Evolutionary conservation across 306 rosid species (phyloP), one percentile per base, ranked within the genome.

Genomic region (Begonia loranthoides): DNA sequence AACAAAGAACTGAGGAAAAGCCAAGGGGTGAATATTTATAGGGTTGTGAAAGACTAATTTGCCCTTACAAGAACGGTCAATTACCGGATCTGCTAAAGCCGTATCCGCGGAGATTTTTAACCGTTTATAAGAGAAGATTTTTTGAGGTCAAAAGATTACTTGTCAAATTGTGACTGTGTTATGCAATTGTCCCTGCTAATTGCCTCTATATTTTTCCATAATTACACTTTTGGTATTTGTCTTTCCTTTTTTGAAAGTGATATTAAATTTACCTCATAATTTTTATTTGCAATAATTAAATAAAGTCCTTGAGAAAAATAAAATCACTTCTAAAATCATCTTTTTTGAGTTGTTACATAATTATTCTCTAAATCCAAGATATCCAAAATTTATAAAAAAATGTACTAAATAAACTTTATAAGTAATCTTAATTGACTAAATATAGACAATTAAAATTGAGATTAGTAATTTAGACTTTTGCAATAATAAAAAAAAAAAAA

Each of bases 21-120:
- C 69, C 81, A 69, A 68, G 62, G 64, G 69, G 55, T 53, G 60
- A 55, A 53, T 73, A 68, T 71, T 75, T 86, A 85, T 84, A 73
- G 9, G 44, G n/a, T 0, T 0, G 0, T 33, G 51, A 71, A 71
- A 12, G 78, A 85, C 92, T 0, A 33, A 40, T 41, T 22, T 73
- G 9, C 54, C 70, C 75, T 44, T 44, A n/a, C 7, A 9, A 40
- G 15, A 50, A 56, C 7, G 15, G 49, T 3, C 3, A 22, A 50
- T 10, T 49, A 34, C 43, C 59, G 51, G 68, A 55, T 55, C 59
- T 48, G 40, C 48, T 16, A 16, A 28, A 41, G 13, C 33, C 13
- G 40, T 41, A 14, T 58, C 56, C 28, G 67, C 64, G 56, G 44
- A 46, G 44, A 49, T 56, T 40, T 62, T 57, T 51, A 43, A 57